Evolutionary conservation across 2,329 filamentous ascomycete species (phyloP).

Genomic region (Knoxdaviesia capensis): DNA sequence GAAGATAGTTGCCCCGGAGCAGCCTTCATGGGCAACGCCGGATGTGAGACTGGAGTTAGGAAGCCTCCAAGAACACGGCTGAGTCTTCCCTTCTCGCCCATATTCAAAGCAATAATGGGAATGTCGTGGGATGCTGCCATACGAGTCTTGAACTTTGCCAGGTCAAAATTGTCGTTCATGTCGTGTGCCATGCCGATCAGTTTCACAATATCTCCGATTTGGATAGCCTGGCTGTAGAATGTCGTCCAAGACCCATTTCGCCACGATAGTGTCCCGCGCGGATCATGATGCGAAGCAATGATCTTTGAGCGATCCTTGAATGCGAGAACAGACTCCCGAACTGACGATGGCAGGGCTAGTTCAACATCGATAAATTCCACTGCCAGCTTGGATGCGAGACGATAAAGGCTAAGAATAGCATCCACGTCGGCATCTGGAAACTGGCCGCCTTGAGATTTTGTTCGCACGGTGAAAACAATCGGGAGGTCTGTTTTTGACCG

Average conservation of each 20-base stretch:
- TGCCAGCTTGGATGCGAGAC: constrained; percentile 59
- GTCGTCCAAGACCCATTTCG: constrained; percentile 80
- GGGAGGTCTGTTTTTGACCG: constrained; percentile 54
- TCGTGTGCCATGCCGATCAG: constrained; percentile 63
- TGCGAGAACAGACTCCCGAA: constrained; percentile 49
- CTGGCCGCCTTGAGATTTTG: constrained; percentile 64
- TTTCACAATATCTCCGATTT: constrained; percentile 87
- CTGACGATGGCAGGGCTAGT: constrained; percentile 61
- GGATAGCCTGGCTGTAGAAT: constrained; percentile 74
- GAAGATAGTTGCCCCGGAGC: constrained; percentile 88
- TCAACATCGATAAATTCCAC: constrained; percentile 90
- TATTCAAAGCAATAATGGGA: constrained; percentile 91
- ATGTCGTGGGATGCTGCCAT: constrained; percentile 53
- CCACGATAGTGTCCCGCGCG: constrained; percentile 62
- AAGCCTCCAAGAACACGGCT: constrained; percentile 82
- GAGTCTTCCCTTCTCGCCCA: constrained; percentile 73
- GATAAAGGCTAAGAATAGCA: constrained; percentile 57
- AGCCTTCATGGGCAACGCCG: constrained; percentile 73
- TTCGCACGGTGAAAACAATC: constrained; percentile 83
- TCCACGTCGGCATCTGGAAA: constrained; percentile 62
- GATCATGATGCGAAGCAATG: constrained; percentile 92
- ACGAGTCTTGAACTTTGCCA: constrained; percentile 62
- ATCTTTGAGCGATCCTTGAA: constrained; percentile 55
- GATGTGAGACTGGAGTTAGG: constrained; percentile 87
- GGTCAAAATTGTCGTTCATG: constrained; percentile 70